Conservation (phyloP, 1,284 basidiomycete genomes). For the Ustilago bromivora region DNA sequence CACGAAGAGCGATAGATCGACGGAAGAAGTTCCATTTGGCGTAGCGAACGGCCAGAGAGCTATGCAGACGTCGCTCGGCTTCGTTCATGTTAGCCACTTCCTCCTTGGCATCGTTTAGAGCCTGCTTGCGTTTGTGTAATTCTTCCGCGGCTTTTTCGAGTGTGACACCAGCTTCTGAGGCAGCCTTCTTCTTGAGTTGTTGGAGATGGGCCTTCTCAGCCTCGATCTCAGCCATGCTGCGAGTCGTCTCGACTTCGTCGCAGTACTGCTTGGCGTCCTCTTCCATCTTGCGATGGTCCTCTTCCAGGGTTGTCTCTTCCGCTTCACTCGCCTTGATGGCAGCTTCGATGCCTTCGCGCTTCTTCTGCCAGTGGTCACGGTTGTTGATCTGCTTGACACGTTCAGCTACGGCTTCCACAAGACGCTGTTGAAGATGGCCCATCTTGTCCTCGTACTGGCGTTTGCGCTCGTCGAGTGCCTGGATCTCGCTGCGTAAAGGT, state of each 20-base stretch:
- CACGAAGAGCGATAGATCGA: conserved; percentile 83
- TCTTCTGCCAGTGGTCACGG: conserved; percentile 49
- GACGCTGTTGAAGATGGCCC: conserved; percentile 47
- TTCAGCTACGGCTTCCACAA: conserved; percentile 53
- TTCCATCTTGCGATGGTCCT: conserved; percentile 64
- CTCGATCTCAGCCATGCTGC: conserved; percentile 75
- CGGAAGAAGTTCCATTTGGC: conserved; percentile 88
- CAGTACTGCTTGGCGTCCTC: conserved; percentile 77
- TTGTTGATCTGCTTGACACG: conserved; percentile 64
- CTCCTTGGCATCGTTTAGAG: conserved; percentile 72
- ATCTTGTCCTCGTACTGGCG: conserved; percentile 18
- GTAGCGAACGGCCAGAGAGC: conserved; percentile 33
- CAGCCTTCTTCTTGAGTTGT: conserved; percentile 78
- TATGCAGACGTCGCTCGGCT: conserved; percentile 24
- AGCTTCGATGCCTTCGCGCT: conserved; percentile 38
- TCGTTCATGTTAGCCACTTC: conserved; percentile 76
- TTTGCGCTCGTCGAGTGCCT: conserved; percentile 30
- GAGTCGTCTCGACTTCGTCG: conserved; percentile 74
- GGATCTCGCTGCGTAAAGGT: conserved; percentile 66
- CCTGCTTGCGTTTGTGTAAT: conserved; percentile 72
- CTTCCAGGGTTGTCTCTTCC: conserved; percentile 74
- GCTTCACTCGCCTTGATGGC: conserved; percentile 69
- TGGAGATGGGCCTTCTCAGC: conserved; percentile 76
- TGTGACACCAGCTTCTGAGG: conserved; percentile 76
- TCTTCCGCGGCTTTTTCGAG: conserved; percentile 82